phyloP scores from a whole-genome alignment of 1,284 basidiomycete species.

The Pseudozyma tsukubaensis region DNA sequence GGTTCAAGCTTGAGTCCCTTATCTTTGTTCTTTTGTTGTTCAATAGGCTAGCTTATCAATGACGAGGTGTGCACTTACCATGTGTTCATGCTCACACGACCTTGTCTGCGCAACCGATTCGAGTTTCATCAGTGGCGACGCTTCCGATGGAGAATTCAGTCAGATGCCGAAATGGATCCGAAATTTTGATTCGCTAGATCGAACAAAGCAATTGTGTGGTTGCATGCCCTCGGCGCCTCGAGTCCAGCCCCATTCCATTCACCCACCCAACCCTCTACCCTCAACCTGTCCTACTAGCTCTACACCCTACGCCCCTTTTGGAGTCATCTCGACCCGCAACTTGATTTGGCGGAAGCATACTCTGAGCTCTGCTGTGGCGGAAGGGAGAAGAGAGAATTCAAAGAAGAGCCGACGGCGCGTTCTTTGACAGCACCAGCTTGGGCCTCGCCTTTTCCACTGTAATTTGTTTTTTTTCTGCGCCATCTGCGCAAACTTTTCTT shows the following conservation, averaged over 20 bases:
- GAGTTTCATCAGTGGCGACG: background rate
- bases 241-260: too few relatives aligned
- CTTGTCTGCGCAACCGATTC: background rate
- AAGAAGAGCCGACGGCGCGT: background rate
- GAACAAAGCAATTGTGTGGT: too few relatives aligned
- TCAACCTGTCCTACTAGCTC: background rate
- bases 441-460: constrained; percentile 6
- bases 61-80: background rate
- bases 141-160: background rate
- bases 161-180: background rate
- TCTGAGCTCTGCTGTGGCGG: too few relatives aligned
- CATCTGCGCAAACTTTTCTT: constrained; percentile 17
- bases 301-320: background rate
- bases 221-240: too few relatives aligned
- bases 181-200: too few relatives aligned
- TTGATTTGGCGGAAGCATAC: background rate
- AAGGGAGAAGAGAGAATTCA: background rate
- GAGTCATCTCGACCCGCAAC: background rate
- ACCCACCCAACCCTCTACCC: background rate
- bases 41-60: background rate
- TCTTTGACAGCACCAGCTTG: constrained; percentile 1
- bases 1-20: background rate
- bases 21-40: background rate
- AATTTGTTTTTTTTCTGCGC: constrained; percentile 3
- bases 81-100: background rate